Evolutionary conservation across 176 grass and related monocot genomes (phyloP).

Genomic region (Raddia guianensis): DNA sequence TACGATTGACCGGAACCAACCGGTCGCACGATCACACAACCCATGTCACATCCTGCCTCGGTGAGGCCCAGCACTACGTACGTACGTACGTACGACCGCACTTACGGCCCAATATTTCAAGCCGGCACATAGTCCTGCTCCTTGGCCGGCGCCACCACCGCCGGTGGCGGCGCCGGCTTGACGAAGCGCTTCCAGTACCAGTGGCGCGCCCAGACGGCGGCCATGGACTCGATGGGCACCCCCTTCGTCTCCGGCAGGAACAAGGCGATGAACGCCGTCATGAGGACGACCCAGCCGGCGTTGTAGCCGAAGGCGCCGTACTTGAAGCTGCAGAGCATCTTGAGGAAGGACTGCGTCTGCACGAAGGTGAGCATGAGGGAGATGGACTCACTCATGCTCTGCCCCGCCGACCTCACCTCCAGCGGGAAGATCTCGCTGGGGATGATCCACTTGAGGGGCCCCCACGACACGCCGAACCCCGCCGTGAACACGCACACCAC

Average conservation of each 20-base stretch:
- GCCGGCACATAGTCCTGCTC: background rate
- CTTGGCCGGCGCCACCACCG: background rate
- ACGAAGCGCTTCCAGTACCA: slow-evolving; percentile 63
- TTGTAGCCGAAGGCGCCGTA: slow-evolving; percentile 50
- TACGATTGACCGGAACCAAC: background rate
- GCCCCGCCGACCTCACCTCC: slow-evolving; percentile 53
- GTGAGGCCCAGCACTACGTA: no score
- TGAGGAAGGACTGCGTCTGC: slow-evolving; percentile 45
- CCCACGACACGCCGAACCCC: slow-evolving; percentile 61
- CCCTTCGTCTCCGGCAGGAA: slow-evolving; percentile 87
- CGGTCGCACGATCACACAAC: background rate
- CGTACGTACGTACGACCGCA: no score
- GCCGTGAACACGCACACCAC: slow-evolving; percentile 52
- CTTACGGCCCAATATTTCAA: background rate
- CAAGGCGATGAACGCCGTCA: slow-evolving; percentile 42
- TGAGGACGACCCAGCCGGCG: slow-evolving; percentile 47
- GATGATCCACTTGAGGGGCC: slow-evolving; percentile 48
- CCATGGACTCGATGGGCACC: slow-evolving; percentile 73
- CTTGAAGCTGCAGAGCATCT: slow-evolving; percentile 49
- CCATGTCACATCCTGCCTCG: background rate
- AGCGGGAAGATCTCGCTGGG: slow-evolving; percentile 61
- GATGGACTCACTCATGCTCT: slow-evolving; percentile 52
- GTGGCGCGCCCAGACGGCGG: slow-evolving; percentile 42
- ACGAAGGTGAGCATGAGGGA: slow-evolving; percentile 40
- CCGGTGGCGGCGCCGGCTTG: background rate